Evolutionary conservation across 2,329 filamentous ascomycete species (phyloP), one percentile per base, ranked within the genome.

Genomic region (Nothophoma quercina): DNA sequence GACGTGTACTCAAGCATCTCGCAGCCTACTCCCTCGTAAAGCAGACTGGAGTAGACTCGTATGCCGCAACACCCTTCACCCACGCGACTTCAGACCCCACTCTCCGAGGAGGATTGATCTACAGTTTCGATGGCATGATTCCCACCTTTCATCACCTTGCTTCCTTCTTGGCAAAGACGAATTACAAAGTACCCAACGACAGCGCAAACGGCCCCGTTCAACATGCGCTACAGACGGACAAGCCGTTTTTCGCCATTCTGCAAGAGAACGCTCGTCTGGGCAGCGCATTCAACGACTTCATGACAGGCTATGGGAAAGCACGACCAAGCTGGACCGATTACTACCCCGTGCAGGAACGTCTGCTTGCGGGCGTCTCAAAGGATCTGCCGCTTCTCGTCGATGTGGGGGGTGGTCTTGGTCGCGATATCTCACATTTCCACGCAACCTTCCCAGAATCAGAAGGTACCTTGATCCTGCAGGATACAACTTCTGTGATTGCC

Each of bases 121-220:
- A 43, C 13, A 43, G 40, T 13, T 43, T 43, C n/a, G 40, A 33
- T 13, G 40, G 40, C 28, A 43, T 43, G 40, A 43, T 33, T 16
- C 40, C 40, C 33, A 43, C 40, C 18, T 43, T 43, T 16, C 40
- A 43, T 12, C 19, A 22, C 13, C 30, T 44, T 3, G 7, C 41
- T n/a, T 34, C 41, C 9, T 44, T 44, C 6, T 22, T 44, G n/a
- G 21, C 19, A 7, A 44, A 44, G 9, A 26, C 30, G n/a, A 13
- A 10, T 9, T 44, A 44, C 29, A 19, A 28, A 28, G 41, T 26
- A 15, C 29, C 41, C 15, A 13, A 22, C 5, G 22, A 44, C 7
- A 44, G 28, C 41, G 26, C 21, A n/a, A 25, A 26, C 9, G 30
- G 41, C 7, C 41, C 41, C 19, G 41, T 34, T 18, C 41, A 34